Conservation (phyloP, 2,329 filamentous ascomycete species). For the Hypoxylon sp. region DNA sequence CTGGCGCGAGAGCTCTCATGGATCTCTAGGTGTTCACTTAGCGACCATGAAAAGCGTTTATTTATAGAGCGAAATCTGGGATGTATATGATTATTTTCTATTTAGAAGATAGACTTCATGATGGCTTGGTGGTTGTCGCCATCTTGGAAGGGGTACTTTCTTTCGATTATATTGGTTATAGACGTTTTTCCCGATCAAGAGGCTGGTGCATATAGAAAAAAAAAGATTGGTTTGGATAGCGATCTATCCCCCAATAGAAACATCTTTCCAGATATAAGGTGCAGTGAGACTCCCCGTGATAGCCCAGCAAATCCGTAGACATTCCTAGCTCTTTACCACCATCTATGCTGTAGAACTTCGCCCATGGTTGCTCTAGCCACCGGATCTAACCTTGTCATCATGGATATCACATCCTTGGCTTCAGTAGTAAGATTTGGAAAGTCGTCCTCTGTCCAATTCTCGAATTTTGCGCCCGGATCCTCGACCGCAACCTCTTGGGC, state of each 20-base stretch:
- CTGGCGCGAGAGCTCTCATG: slow-evolving; percentile 83
- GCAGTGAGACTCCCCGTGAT: background rate
- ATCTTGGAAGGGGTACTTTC: slow-evolving; percentile 29
- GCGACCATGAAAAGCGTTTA: background rate
- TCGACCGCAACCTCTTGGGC: slow-evolving; percentile 28
- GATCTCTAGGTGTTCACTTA: slow-evolving; percentile 44
- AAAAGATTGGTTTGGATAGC: slow-evolving; percentile 17
- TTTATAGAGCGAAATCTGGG: background rate
- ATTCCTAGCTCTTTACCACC: slow-evolving; percentile 49
- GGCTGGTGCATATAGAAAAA: slow-evolving; percentile 34
- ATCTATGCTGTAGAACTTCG: slow-evolving; percentile 54
- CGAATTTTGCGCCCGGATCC: slow-evolving; percentile 52
- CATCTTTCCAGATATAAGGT: background rate
- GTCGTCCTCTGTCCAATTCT: slow-evolving; percentile 19
- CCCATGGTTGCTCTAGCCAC: slow-evolving; percentile 53
- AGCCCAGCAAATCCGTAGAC: background rate
- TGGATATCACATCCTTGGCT: slow-evolving; percentile 54
- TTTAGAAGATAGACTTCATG: slow-evolving; percentile 34
- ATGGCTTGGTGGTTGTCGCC: slow-evolving; percentile 12
- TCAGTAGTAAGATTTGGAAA: slow-evolving; percentile 18
- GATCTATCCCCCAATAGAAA: slow-evolving; percentile 6
- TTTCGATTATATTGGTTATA: slow-evolving; percentile 35
- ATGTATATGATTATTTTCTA: slow-evolving; percentile 7
- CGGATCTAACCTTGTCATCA: slow-evolving; percentile 55
- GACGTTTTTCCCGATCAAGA: slow-evolving; percentile 26